A percentile compares a stretch with the other conserved stretches of the same genome.
These are phyloP conservation scores for Stereocaulon alpinum DNA, from an alignment of 495 filamentous ascomycete genomes.

Conservation along the genomic window DNA sequence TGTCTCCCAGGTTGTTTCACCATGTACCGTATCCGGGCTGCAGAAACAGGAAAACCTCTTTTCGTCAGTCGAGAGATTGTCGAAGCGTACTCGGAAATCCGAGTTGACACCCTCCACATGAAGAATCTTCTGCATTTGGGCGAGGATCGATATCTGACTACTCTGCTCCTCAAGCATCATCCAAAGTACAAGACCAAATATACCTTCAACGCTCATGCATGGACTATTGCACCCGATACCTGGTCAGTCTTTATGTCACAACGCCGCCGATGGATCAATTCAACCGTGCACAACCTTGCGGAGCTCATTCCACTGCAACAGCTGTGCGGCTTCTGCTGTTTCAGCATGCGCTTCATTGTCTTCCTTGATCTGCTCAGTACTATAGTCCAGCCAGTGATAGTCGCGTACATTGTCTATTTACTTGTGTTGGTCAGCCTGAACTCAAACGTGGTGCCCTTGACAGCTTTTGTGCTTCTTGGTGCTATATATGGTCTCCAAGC, in stretches of 20 bases:
- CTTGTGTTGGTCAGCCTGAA: constrained; percentile 59
- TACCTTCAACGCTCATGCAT: constrained; percentile 81
- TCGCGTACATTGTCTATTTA: constrained; percentile 87
- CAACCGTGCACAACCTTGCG: constrained; percentile 93
- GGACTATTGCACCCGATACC: constrained; percentile 90
- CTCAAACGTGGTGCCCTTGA: constrained; percentile 59
- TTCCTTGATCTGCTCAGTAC: constrained; percentile 90
- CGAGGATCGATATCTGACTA: constrained; percentile 93
- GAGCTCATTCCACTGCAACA: constrained; percentile 89
- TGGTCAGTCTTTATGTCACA: constrained; percentile 95
- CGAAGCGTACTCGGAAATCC: constrained; percentile 76
- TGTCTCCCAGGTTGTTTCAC: constrained; percentile 96
- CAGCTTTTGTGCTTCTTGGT: constrained; percentile 78
- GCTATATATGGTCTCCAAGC: constrained; percentile 95
- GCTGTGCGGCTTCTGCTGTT: constrained; percentile 98
- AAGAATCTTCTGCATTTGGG: constrained; percentile 95
- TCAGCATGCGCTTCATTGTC: constrained; percentile 97
- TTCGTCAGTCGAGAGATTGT: constrained; percentile 90
- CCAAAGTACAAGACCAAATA: constrained; percentile 97
- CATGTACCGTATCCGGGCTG: constrained; percentile 94
- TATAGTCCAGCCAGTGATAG: constrained; percentile 78
- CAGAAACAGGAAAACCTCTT: constrained; percentile 86
- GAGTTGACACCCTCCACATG: constrained; percentile 96
- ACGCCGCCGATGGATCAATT: constrained; percentile 98
- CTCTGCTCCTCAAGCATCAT: constrained; percentile 85